These are phyloP conservation scores for Scutellaria barbata DNA, from an alignment of 257 asterid species.

Conservation along the genomic window DNA sequence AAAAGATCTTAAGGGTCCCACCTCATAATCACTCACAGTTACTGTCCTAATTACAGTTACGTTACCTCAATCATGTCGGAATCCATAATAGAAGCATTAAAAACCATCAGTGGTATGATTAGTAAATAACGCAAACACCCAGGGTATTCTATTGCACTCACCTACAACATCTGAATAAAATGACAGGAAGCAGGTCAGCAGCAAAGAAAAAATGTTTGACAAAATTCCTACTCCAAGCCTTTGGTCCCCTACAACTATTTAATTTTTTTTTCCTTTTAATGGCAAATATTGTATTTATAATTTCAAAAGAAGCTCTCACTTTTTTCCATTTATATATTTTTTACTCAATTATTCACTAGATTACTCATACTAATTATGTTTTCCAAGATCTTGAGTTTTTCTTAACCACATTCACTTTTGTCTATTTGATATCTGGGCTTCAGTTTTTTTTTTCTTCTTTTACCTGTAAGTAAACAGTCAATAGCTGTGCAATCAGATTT, in stretches of 20 bases:
- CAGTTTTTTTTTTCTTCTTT: constrained; percentile 31
- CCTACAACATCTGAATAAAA: constrained; percentile 33
- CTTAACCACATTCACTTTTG: constrained; percentile 54
- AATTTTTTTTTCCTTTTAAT: constrained; percentile 41
- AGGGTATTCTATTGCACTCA: constrained; percentile 31
- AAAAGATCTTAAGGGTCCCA: not conserved
- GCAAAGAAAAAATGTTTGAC: constrained; percentile 59
- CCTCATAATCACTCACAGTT: not conserved
- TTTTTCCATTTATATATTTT: constrained; percentile 41
- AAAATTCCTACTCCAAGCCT: constrained; percentile 40
- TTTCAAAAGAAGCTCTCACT: constrained; percentile 56
- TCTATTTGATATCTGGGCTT: constrained; percentile 42
- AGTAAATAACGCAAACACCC: constrained; percentile 31
- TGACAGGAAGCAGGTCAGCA: constrained; percentile 69
- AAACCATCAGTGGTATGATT: constrained; percentile 39
- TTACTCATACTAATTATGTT: constrained; percentile 31
- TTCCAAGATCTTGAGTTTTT: constrained; percentile 42
- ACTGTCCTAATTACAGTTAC: constrained; percentile 10
- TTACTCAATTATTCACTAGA: constrained; percentile 31
- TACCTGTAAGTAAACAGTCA: constrained; percentile 21
- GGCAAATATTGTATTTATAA: constrained; percentile 36
- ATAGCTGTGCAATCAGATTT: constrained; percentile 30
- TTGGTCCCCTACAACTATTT: constrained; percentile 48
- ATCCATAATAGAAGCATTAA: constrained; percentile 8
- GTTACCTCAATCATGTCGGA: constrained; percentile 24